Percentiles rank a stretch among this genome's conserved stretches.
phyloP scores from a whole-genome alignment of 495 filamentous ascomycete genomes.

The Acidomyces sp. region DNA sequence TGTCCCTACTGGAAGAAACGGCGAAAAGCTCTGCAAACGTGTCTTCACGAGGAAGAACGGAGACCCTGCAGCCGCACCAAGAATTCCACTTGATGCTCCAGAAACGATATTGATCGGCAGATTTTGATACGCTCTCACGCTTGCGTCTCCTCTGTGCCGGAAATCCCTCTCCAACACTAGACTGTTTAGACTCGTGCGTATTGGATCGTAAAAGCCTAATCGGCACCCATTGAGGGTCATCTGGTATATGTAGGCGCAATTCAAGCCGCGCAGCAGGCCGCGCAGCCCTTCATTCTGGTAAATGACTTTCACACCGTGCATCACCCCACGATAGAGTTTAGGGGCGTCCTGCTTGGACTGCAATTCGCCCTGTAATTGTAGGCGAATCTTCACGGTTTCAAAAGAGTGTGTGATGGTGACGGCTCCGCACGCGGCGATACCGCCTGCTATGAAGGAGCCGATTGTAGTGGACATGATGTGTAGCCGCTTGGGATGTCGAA shows the following conservation, averaged over 20 bases:
- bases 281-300: conserved; percentile 76
- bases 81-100: conserved; percentile 73
- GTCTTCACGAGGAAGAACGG: conserved; percentile 99
- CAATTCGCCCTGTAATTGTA: conserved; percentile 95
- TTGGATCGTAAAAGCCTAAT: conserved; percentile 93
- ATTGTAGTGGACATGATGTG: conserved; percentile 24
- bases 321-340: conserved; percentile 78
- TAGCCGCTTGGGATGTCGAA: too few species aligned
- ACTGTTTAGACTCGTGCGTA: conserved; percentile 54
- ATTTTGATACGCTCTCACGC: conserved; percentile 47
- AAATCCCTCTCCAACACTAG: conserved; percentile 20
- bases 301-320: conserved; percentile 86
- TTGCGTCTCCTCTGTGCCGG: conserved; percentile 53
- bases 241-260: conserved; percentile 93
- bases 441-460: conserved; percentile 74
- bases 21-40: conserved; percentile 83
- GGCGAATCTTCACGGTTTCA: conserved; percentile 96
- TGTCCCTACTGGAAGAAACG: conserved; percentile 88
- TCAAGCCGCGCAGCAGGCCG: conserved; percentile 80
- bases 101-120: conserved; percentile 85
- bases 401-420: conserved; percentile 97
- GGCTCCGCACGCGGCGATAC: conserved; percentile 90
- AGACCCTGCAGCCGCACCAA: conserved; percentile 80
- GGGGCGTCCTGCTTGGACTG: conserved; percentile 71
- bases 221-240: conserved; percentile 92